Percentiles rank a stretch among this genome's conserved stretches.
These are phyloP conservation scores for Davidsoniella eucalypti DNA, from an alignment of 2,329 filamentous ascomycete genomes.

Conservation along the genomic window DNA sequence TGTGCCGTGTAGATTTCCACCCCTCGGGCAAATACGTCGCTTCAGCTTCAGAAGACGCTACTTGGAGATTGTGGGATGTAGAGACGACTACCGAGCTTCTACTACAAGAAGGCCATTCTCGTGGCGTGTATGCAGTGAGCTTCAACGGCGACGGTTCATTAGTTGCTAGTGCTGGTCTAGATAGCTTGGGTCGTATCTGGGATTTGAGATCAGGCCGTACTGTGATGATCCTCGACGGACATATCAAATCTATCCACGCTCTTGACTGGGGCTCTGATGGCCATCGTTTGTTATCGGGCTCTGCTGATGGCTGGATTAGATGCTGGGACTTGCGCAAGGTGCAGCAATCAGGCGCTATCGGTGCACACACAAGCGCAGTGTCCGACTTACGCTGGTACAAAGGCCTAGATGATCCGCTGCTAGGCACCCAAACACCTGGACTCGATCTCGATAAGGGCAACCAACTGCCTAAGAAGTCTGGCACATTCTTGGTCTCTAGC, in stretches of 20 bases:
- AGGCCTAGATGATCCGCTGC: constrained; percentile 58
- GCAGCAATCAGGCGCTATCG: constrained; percentile 64
- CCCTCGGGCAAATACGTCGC: constrained; percentile 80
- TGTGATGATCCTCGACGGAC: constrained; percentile 80
- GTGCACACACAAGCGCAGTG: constrained; percentile 80
- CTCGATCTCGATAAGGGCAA: constrained; percentile 43
- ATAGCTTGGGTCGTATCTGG: constrained; percentile 92
- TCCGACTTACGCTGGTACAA: constrained; percentile 92
- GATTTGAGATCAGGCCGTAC: constrained; percentile 83
- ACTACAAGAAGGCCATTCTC: constrained; percentile 84
- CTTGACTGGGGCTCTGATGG: constrained; percentile 88
- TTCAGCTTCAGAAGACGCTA: constrained; percentile 88
- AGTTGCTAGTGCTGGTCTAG: constrained; percentile 77
- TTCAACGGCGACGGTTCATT: constrained; percentile 89
- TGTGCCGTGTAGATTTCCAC: constrained; percentile 88
- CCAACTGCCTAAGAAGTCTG: constrained; percentile 61
- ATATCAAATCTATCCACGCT: constrained; percentile 82
- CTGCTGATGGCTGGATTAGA: constrained; percentile 88
- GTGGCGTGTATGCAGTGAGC: constrained; percentile 76
- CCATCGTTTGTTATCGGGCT: constrained; percentile 81
- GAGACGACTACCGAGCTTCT: constrained; percentile 69
- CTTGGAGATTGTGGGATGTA: constrained; percentile 93
- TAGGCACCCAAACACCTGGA: constrained; percentile 38
- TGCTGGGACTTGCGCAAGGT: constrained; percentile 96
- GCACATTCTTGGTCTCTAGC: constrained; percentile 78